Base-by-base conservation (phyloP, 768 basidiomycete species). In the Tylopilus balloui region DNA sequence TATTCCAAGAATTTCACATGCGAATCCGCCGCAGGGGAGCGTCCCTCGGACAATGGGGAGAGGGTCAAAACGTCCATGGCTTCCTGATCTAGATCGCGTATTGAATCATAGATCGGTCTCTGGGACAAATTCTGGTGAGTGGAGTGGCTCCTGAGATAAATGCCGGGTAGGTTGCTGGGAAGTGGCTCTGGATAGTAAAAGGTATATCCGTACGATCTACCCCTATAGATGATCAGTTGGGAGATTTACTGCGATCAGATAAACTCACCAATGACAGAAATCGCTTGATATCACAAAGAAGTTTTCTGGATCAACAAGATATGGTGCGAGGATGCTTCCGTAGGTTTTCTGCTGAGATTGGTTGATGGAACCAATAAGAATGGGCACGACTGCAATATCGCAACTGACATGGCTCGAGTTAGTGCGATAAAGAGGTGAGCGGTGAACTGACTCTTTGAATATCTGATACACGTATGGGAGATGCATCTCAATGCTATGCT, bases 401-500 rank as follows among this genome's bases (percentile, higher is more conserved):
- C 75, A 67, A 37, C 88, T 92, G 50, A 9, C 25, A 38, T 2
- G 24, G 32, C 20, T 39, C 20, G 39, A 2, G 24, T 54, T 17
- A 60, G 46, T 13, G 17, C 25, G 32, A 59, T 29, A 28, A 37
- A 13, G 23, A 17, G 12, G 20, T 27, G n/a, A 23, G 29, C 28
- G 6, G 17, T 28, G 6, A 28, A 62, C 73, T 55, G 61, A 92
- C 91, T 81, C 81, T 67, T 88, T 76, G 52, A 95, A 96, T 11
- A 86, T 70, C 66, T 91, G 91, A 42, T 88, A 79, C 35, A 96
- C 72, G 65, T 91, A 94, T 6, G 95, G 93, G 15, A 98, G 77
- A 60, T 98, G 94, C 91, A 99, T 94, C 71, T 99, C 96, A 47
- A 99, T 81, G 62, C 91, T 94, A 65, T 99, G 96, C 61, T 99